phyloP scores from a whole-genome alignment of 768 basidiomycete species.

The Fomitopsis serialis region DNA sequence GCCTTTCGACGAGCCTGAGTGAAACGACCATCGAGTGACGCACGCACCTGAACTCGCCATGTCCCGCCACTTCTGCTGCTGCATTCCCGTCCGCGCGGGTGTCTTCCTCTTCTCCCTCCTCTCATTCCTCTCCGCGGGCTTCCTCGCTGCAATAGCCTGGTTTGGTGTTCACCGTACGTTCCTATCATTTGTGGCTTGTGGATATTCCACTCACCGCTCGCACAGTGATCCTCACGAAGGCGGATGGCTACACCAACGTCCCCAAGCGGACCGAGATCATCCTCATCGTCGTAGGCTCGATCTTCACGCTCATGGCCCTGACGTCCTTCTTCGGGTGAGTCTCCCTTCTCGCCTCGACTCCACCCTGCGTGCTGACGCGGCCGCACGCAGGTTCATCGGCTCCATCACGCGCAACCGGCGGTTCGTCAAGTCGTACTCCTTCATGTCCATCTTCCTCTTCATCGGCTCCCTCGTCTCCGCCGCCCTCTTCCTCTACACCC shows the following conservation, averaged over 20 bases:
- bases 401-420: constrained; percentile 21
- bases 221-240: constrained; percentile 9
- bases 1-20: no score
- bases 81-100: constrained; percentile 24
- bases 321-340: constrained; percentile 23
- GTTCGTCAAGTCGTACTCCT: constrained; percentile 22
- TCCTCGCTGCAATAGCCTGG: constrained; percentile 11
- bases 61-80: constrained; percentile 25
- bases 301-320: constrained; percentile 20
- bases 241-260: constrained; percentile 8
- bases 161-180: constrained; percentile 15
- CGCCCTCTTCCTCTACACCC: constrained; percentile 18
- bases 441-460: constrained; percentile 19
- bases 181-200: not conserved
- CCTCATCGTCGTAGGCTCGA: constrained; percentile 13
- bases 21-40: no score
- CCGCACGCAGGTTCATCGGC: constrained; percentile 20
- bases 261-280: constrained; percentile 8
- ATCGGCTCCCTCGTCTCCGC: constrained; percentile 11
- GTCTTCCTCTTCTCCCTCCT: constrained; percentile 25
- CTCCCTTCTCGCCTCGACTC: not conserved
- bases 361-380: not conserved
- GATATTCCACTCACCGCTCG: not conserved
- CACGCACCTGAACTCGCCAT: not conserved
- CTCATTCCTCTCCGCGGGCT: constrained; percentile 12